phyloP scores from a whole-genome alignment of 495 filamentous ascomycete species.

The Daldinia vernicosa region DNA sequence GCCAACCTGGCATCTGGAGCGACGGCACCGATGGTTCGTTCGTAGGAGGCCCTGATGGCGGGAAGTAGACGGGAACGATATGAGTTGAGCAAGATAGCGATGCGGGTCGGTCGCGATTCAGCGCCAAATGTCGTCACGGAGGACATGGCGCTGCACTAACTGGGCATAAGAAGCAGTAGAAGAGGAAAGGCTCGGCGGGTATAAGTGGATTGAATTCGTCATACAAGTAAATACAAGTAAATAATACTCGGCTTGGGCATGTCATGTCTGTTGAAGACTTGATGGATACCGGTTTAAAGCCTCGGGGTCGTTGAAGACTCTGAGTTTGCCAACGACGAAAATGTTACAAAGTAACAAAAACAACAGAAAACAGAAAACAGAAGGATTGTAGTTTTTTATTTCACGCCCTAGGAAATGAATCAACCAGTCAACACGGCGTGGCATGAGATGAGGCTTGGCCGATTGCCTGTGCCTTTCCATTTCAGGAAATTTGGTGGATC shows the following conservation, averaged over 20 bases:
- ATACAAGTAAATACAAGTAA: conserved; percentile 12
- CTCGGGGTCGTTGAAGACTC: conserved; percentile 37
- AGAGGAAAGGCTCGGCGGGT: neutral
- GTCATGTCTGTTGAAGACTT: conserved; percentile 44
- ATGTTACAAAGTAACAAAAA: neutral
- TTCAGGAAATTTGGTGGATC: conserved; percentile 28
- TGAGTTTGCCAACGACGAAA: neutral
- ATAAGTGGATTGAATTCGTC: conserved; percentile 6
- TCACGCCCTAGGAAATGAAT: neutral
- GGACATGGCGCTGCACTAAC: conserved; percentile 23
- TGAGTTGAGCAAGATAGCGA: conserved; percentile 59
- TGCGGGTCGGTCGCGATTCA: conserved; percentile 35
- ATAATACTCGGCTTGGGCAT: conserved; percentile 24
- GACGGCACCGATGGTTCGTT: conserved; percentile 49
- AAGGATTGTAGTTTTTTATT: neutral
- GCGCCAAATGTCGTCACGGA: conserved; percentile 13
- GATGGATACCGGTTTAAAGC: conserved; percentile 9
- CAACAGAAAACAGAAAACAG: neutral
- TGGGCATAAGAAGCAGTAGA: neutral
- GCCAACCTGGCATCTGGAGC: conserved; percentile 41
- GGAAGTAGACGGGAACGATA: conserved; percentile 52
- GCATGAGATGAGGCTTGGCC: conserved; percentile 7
- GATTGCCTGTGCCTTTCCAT: conserved; percentile 18
- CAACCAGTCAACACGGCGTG: conserved; percentile 5
- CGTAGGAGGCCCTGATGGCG: conserved; percentile 53